These are phyloP conservation scores for Paracamarosporium sp. DNA, from an alignment of 2,329 filamentous ascomycete species.

Conservation along the genomic window DNA sequence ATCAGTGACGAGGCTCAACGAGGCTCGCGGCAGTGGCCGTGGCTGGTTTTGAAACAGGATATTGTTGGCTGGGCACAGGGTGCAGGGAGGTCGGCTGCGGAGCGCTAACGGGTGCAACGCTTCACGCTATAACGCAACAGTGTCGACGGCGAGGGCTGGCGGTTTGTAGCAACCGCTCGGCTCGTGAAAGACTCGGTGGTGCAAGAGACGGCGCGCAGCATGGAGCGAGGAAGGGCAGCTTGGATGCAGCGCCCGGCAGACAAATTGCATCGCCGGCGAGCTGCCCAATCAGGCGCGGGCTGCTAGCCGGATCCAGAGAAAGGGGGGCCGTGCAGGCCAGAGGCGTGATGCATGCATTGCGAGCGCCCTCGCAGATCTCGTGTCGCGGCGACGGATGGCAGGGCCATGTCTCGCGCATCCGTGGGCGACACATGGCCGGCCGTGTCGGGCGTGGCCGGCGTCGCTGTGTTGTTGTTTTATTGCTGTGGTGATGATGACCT, in stretches of 20 bases:
- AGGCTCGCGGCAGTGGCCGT: slow-evolving; percentile 9
- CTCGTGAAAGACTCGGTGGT: slow-evolving; percentile 6
- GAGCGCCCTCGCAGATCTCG: slow-evolving; percentile 2
- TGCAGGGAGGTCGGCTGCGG: slow-evolving; percentile 6
- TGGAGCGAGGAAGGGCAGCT: slow-evolving; percentile 2
- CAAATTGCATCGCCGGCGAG: slow-evolving; percentile 11
- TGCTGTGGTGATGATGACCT: neutral
- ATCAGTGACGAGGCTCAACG: slow-evolving; percentile 20
- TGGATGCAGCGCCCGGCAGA: slow-evolving; percentile 5
- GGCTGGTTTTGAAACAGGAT: slow-evolving; percentile 17
- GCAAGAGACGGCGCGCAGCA: slow-evolving; percentile 7
- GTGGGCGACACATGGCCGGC: neutral
- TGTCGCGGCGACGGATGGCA: neutral
- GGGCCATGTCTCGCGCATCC: neutral
- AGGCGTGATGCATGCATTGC: slow-evolving; percentile 9
- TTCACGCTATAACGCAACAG: slow-evolving; percentile 8
- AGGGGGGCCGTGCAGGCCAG: slow-evolving; percentile 16
- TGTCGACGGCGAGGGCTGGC: neutral
- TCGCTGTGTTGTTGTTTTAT: neutral
- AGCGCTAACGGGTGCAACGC: slow-evolving; percentile 5
- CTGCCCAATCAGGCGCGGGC: slow-evolving; percentile 15
- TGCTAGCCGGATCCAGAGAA: slow-evolving; percentile 12
- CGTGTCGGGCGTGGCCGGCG: neutral
- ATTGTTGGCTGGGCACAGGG: slow-evolving; percentile 17
- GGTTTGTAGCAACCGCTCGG: neutral